A percentile compares a stretch with the other conserved stretches of the same genome.
These are phyloP conservation scores for Claviceps digitariae DNA, from an alignment of 2,329 filamentous ascomycete species.

Conservation along the genomic window DNA sequence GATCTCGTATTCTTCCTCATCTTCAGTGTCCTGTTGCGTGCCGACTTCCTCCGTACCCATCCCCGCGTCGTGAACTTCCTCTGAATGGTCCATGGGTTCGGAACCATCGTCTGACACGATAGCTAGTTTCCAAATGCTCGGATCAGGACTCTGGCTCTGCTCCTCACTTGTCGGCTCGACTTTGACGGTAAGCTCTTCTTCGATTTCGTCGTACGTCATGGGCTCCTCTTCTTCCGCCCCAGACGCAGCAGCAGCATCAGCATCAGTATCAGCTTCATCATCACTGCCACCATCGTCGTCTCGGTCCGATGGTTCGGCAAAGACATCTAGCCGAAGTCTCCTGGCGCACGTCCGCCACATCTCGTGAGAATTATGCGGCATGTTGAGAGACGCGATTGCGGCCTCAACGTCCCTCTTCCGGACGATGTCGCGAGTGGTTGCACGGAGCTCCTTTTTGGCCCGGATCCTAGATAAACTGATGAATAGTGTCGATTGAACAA, in stretches of 20 bases:
- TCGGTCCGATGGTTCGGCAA: conserved; percentile 19
- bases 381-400: conserved; percentile 32
- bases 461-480: conserved; percentile 57
- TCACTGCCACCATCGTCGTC: conserved; percentile 8
- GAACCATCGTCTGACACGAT: not conserved
- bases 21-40: conserved; percentile 6
- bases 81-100: conserved; percentile 5
- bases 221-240: conserved; percentile 12
- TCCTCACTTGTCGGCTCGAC: not conserved
- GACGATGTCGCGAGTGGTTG: conserved; percentile 21
- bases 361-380: conserved; percentile 22
- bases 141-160: not conserved
- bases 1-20: conserved; percentile 19
- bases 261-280: not conserved
- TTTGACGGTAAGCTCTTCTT: conserved; percentile 19
- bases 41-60: conserved; percentile 3
- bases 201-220: conserved; percentile 32
- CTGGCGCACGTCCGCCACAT: conserved; percentile 38
- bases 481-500: conserved; percentile 57
- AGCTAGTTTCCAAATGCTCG: not conserved
- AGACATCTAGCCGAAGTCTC: conserved; percentile 35
- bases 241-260: not conserved
- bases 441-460: conserved; percentile 25
- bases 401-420: conserved; percentile 33
- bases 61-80: conserved; percentile 8